Evolutionary conservation across 164 flowering plant genomes (phyloP), one percentile per base, ranked within the genome.

Genomic region (Buxus sempervirens): DNA sequence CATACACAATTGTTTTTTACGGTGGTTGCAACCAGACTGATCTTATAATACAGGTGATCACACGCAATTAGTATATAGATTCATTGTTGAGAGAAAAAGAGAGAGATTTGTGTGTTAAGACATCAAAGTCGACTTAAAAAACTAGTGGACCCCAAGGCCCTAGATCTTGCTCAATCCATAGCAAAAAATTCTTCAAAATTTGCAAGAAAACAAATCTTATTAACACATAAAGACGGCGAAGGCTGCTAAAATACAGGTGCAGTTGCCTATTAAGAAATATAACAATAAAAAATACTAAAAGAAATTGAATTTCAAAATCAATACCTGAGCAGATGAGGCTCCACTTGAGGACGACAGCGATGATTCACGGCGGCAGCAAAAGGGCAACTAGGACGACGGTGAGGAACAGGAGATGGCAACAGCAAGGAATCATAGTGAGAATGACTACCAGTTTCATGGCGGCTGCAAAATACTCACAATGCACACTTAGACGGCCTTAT

Each of bases 61-160:
- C 51, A 45, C 5, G 1, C 51, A 4, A 45, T 15, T 15, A 45
- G 51, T 10, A 45, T 45, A 15, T 6, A 45, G 51, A 15, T 45
- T 45, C 51, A 45, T 10, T 45, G 51, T 15, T 45, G 12, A 15
- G 18, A 10, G 18, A 45, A 10, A 45, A 1, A 45, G 38, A 32
- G 38, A 32, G 38, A 32, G 38, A 32, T 32, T 32, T 32, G 38
- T n/a, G 12, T 41, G 12, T 41, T 41, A 41, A 12, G 8, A 45
- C 13, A 15, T 45, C 51, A 54, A 28, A 20, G 15, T 49, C 32
- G 20, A 82, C 97, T 88, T 84, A 91, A 95, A 91, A 76, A 24
- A 84, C 91, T 69, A 91, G 77, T 60, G 97, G 97, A 73, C 97
- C 97, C 97, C 97, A 91, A 57, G 88, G 85, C 26, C 97, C 97